Evolutionary conservation across 441 rosid species (phyloP).

Genomic region (Mallotus japonicus): DNA sequence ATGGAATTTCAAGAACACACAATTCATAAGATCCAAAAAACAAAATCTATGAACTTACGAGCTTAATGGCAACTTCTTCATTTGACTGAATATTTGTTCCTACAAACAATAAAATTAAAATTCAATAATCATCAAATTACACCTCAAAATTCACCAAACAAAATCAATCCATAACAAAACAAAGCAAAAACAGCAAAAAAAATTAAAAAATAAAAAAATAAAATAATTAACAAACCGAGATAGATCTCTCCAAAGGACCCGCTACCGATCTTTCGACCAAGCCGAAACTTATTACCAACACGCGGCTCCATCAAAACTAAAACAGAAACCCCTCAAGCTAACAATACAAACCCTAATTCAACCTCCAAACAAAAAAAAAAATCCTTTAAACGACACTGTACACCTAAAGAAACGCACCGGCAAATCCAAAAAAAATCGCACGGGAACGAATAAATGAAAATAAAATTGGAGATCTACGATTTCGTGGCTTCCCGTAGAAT

Average conservation of each 20-base stretch:
- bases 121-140: slow-evolving; percentile 21
- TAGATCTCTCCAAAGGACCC: slow-evolving; percentile 98
- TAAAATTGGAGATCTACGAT: slow-evolving; percentile 5
- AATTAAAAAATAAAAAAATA: not conserved
- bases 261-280: slow-evolving; percentile 93
- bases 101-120: slow-evolving; percentile 20
- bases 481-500: not conserved
- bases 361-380: slow-evolving; percentile 8
- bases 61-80: slow-evolving; percentile 94
- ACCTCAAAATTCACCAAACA: not conserved
- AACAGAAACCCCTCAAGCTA: slow-evolving; percentile 34
- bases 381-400: not conserved
- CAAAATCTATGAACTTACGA: slow-evolving; percentile 48
- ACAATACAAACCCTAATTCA: slow-evolving; percentile 13
- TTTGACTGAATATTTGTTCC: slow-evolving; percentile 86
- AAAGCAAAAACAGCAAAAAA: not conserved
- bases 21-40: not conserved
- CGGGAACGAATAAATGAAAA: not conserved
- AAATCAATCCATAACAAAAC: not conserved
- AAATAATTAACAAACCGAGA: slow-evolving; percentile 53
- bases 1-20: not conserved
- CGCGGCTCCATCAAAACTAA: slow-evolving; percentile 65
- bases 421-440: slow-evolving; percentile 12
- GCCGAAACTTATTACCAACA: slow-evolving; percentile 81
- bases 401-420: slow-evolving; percentile 16